Conservation (phyloP, 2,329 filamentous ascomycete species). For the Paracoccidioides brasiliensis region DNA sequence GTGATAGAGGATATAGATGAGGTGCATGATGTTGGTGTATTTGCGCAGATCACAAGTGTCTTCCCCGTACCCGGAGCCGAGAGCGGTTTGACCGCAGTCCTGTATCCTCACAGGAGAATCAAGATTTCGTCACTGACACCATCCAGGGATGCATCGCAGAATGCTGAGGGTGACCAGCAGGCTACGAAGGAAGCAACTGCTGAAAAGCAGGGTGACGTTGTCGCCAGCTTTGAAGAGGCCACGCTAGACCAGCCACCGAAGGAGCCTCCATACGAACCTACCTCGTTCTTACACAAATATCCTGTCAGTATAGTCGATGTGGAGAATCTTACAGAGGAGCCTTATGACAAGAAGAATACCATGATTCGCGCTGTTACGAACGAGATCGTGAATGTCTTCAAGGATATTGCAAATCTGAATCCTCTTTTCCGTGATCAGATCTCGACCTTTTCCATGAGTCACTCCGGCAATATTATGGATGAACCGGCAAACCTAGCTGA, state of each 20-base stretch:
- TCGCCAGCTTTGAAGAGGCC: constrained; percentile 89
- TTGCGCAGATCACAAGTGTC: constrained; percentile 92
- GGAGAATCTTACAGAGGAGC: constrained; percentile 79
- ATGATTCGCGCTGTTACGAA: constrained; percentile 86
- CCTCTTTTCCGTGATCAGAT: constrained; percentile 94
- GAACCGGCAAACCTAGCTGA: constrained; percentile 93
- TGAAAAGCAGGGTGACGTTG: constrained; percentile 82
- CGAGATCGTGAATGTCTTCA: constrained; percentile 98
- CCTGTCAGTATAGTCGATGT: constrained; percentile 91
- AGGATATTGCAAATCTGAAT: constrained; percentile 88
- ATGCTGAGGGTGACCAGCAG: constrained; percentile 23
- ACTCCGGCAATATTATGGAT: constrained; percentile 87
- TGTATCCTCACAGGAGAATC: constrained; percentile 92
- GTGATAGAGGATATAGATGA: constrained; percentile 82
- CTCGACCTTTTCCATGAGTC: constrained; percentile 90
- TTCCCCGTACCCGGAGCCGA: constrained; percentile 78
- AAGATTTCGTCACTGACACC: constrained; percentile 73
- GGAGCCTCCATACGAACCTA: constrained; percentile 64
- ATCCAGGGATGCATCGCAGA: constrained; percentile 36
- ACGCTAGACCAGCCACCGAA: constrained; percentile 45
- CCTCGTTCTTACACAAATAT: constrained; percentile 80
- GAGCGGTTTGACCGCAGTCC: constrained; percentile 73
- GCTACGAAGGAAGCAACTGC: constrained; percentile 34
- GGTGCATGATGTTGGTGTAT: constrained; percentile 91
- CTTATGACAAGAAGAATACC: constrained; percentile 77